Base-by-base conservation (phyloP, 2,329 filamentous ascomycete genomes). In the Colletotrichum sp. region DNA sequence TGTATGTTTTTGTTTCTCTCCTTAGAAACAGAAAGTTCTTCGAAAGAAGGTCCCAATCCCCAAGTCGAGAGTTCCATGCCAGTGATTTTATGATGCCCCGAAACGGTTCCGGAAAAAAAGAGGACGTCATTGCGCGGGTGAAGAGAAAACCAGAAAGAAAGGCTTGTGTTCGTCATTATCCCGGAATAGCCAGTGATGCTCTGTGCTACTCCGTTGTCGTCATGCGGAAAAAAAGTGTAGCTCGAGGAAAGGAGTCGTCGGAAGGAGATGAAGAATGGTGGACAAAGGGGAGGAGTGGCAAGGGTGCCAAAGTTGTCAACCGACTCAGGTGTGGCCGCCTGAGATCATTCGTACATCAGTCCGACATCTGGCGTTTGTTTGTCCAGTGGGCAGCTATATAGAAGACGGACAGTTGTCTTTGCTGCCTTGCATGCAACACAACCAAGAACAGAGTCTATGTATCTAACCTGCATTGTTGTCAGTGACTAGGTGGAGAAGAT, bases 81-180 rank as follows among this genome's bases (percentile, higher is more conserved):
- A 71, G 71, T 77, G 76, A 77, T 75, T 68, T 71, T 75, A 77
- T 77, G 66, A 65, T 77, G 66, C 71, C 68, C 65, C 58, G 18
- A 43, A 56, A 75, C 64, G 55, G 30, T 48, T 65, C 67, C 60
- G 68, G 66, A 39, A 66, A 76, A 67, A 52, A 66, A 36, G 52
- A 70, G 64, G 43, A 75, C 58, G 65, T 66, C 74, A 66, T 68
- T 60, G 74, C 65, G 61, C 68, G 62, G 74, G 68, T 77, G 71
- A 77, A 75, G 76, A 80, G 76, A 79, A 85, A 82, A 80, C 80
- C 80, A 81, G 81, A 83, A 71, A 75, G 67, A 77, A 77, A 75
- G 68, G 66, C 68, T 71, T 67, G 64, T 75, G 69, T 74, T 76
- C 65, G 65, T 76, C 74, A 76, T 76, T 76, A 76, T 76, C 65